Percentiles rank a stretch among this genome's conserved stretches.
Conservation (phyloP, 2,329 filamentous ascomycete species). For the Stagonosporopsis tanaceti region DNA sequence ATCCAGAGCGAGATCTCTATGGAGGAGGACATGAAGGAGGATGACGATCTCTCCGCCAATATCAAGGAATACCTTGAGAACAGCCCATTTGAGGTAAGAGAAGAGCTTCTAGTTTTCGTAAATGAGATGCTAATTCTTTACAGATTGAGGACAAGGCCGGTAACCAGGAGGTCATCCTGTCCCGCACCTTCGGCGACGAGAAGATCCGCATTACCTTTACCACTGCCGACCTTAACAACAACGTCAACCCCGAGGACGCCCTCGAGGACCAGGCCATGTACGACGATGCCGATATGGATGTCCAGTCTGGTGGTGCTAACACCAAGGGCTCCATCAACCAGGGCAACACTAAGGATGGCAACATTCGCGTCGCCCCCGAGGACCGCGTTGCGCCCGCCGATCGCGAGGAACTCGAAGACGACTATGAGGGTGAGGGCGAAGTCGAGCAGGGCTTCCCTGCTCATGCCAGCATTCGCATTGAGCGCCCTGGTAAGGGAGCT, state of each 20-base stretch:
- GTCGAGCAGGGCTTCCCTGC: slow-evolving; percentile 73
- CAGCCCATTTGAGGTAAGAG: slow-evolving; percentile 76
- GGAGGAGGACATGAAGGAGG: slow-evolving; percentile 80
- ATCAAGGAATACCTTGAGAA: slow-evolving; percentile 90
- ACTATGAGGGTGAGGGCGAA: slow-evolving; percentile 60
- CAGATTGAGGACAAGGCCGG: slow-evolving; percentile 78
- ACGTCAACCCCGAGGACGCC: slow-evolving; percentile 53
- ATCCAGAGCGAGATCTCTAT: slow-evolving; percentile 66
- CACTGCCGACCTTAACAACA: slow-evolving; percentile 77
- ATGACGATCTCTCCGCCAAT: slow-evolving; percentile 75
- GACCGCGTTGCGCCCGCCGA: slow-evolving; percentile 65
- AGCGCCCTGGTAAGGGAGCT: slow-evolving; percentile 85
- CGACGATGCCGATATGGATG: slow-evolving; percentile 50
- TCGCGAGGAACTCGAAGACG: slow-evolving; percentile 65
- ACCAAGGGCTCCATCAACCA: slow-evolving; percentile 65
- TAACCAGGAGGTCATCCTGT: slow-evolving; percentile 86
- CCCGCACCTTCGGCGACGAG: slow-evolving; percentile 85
- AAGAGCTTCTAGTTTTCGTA: background rate
- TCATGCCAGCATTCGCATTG: slow-evolving; percentile 83
- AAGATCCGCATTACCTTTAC: slow-evolving; percentile 88
- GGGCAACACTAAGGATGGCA: slow-evolving; percentile 58
- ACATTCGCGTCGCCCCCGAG: slow-evolving; percentile 64
- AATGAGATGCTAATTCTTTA: slow-evolving; percentile 3
- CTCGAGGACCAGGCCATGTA: slow-evolving; percentile 61
- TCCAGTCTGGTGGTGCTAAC: slow-evolving; percentile 64